Evolutionary conservation across 148 eudicot genomes (phyloP).

Genomic region (Chenopodium formosanum): DNA sequence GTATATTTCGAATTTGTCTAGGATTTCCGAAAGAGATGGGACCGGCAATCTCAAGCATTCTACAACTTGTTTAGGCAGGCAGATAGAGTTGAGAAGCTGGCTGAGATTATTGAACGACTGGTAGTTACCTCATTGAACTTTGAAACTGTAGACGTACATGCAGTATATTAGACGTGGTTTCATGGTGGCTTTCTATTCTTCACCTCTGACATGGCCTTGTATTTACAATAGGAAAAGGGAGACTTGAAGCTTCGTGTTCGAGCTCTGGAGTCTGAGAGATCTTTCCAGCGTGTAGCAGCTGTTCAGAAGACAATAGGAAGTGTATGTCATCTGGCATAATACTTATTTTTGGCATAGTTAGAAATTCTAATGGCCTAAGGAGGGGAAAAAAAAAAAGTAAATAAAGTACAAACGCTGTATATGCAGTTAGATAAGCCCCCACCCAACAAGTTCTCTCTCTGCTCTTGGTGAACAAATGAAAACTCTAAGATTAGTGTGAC

Average conservation of each 20-base stretch:
- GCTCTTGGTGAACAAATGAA: background rate
- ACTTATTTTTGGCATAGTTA: background rate
- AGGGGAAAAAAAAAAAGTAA: background rate
- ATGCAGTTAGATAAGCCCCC: background rate
- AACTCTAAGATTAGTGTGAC: background rate
- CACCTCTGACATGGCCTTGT: background rate
- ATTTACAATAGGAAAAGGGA: conserved; percentile 74
- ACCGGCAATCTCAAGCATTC: conserved; percentile 85
- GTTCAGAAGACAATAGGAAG: conserved; percentile 91
- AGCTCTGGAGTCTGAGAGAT: conserved; percentile 90
- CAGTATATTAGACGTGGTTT: background rate
- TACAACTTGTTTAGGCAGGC: conserved; percentile 96
- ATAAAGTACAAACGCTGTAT: background rate
- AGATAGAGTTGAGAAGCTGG: conserved; percentile 85
- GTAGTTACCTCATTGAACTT: conserved; percentile 38
- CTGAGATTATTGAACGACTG: conserved; percentile 74
- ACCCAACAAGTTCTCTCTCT: background rate
- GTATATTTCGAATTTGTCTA: conserved; percentile 27
- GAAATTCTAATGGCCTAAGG: background rate
- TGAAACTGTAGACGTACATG: background rate
- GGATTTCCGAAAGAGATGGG: conserved; percentile 95
- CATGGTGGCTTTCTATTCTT: background rate
- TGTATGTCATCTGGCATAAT: conserved; percentile 50
- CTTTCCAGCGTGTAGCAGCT: conserved; percentile 95
- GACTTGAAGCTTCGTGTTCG: conserved; percentile 97